phyloP scores from a whole-genome alignment of 2,329 filamentous ascomycete species.

The Sporothrix humicola region DNA sequence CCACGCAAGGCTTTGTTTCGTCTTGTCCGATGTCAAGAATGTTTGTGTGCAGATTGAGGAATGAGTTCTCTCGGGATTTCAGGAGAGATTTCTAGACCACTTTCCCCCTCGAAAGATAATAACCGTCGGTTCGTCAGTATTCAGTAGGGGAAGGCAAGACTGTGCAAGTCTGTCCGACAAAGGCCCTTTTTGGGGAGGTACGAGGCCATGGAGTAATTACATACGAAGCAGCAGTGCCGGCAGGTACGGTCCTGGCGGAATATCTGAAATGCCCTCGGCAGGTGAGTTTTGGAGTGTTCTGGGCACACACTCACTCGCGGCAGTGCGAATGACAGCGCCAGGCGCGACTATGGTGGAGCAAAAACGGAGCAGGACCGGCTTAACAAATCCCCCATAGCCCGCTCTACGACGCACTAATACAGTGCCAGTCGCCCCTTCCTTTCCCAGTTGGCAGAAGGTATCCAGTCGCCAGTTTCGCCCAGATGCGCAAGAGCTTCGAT shows the following conservation, averaged over 20 bases:
- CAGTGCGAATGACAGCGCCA: slow-evolving; percentile 2
- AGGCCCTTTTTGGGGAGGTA: not conserved
- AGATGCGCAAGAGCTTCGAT: not conserved
- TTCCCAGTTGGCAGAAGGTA: not conserved
- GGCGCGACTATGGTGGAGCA: slow-evolving; percentile 8
- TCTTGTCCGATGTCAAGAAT: not conserved
- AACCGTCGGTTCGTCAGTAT: too few species aligned
- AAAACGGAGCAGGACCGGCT: slow-evolving; percentile 24
- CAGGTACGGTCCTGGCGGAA: slow-evolving; percentile 29
- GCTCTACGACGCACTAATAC: not conserved
- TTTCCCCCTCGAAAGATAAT: not conserved
- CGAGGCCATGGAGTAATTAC: not conserved
- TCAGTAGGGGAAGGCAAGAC: not conserved
- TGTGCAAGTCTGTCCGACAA: not conserved
- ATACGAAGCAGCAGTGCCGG: slow-evolving; percentile 17
- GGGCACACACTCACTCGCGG: slow-evolving; percentile 12
- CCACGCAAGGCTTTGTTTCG: not conserved
- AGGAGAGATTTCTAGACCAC: not conserved
- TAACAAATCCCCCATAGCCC: slow-evolving; percentile 27
- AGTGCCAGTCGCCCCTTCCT: slow-evolving; percentile 19
- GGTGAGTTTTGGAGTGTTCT: slow-evolving; percentile 25
- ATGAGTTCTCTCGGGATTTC: not conserved
- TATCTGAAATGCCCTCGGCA: slow-evolving; percentile 32
- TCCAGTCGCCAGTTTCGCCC: not conserved
- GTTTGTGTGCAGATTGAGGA: slow-evolving; percentile 4